These are phyloP conservation scores for Lentinula sp. DNA, from an alignment of 768 basidiomycete genomes.

Conservation along the genomic window DNA sequence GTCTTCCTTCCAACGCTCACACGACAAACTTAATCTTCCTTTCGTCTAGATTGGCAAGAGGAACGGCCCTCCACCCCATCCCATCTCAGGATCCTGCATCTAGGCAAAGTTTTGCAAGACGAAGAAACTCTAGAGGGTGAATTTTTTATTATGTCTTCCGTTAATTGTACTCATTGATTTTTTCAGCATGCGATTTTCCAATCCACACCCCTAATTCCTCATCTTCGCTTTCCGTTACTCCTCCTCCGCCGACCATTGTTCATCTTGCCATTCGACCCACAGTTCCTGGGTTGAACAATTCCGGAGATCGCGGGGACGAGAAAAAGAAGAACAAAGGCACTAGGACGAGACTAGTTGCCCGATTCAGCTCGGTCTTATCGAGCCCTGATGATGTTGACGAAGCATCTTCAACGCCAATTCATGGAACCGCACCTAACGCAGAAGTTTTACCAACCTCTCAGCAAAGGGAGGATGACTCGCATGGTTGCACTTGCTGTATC, in stretches of 20 bases:
- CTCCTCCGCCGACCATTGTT: conserved; percentile 52
- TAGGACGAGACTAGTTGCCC: background rate
- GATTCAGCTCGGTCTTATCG: background rate
- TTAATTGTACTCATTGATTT: background rate
- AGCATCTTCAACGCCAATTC: background rate
- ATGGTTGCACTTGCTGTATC: background rate
- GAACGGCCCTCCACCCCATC: conserved; percentile 74
- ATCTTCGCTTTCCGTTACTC: conserved; percentile 8
- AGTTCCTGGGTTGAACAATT: conserved; percentile 39
- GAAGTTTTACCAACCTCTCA: background rate
- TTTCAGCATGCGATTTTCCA: conserved; percentile 7
- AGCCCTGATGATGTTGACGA: background rate
- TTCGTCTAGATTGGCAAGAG: conserved; percentile 64
- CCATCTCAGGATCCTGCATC: conserved; percentile 67
- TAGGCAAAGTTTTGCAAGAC: conserved; percentile 80
- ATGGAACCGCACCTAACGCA: background rate
- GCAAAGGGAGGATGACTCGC: background rate
- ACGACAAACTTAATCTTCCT: background rate
- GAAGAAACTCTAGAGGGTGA: conserved; percentile 65
- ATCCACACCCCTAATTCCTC: conserved; percentile 6
- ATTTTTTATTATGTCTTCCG: conserved; percentile 3
- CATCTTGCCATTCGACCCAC: conserved; percentile 59
- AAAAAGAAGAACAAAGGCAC: conserved; percentile 26
- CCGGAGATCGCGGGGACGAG: conserved; percentile 48
- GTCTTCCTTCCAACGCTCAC: background rate